Base-by-base conservation (phyloP, 1,284 basidiomycete genomes). In the Trichosporon coremiiforme region DNA sequence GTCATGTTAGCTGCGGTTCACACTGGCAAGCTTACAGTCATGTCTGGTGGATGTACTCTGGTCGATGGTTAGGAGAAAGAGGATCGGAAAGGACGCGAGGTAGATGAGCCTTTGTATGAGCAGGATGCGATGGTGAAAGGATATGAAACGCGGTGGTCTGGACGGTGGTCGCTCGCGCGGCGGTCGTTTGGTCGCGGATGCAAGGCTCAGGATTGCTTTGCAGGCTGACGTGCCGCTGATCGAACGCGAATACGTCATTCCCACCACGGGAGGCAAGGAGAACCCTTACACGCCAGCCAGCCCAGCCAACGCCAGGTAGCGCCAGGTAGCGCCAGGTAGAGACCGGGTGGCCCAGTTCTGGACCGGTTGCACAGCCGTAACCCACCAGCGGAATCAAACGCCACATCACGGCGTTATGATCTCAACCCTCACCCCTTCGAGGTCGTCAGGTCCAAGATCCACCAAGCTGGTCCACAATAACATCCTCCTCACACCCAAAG, bases 21-120 rank as follows among this genome's bases (percentile, higher is more conserved):
- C 29, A 33, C 6, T 12, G 9, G 13, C 17, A n/a, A 3, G 57
- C 73, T 71, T 64, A 74, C 73, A 33, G 73, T 74, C 73, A 74
- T 74, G 66, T 17, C 69, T 67, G 31, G 36, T 36, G 65, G 57
- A 45, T 35, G 65, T 12, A n/a, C 17, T n/a, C 10, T 41, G 10
- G 53, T 45, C 22, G 55, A 17, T 53, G 55, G 25, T 9, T 15
- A 7, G n/a, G 65, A 20, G 36, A 35, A 31, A 68, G 31, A 68
- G 31, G 66, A 65, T 22, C 9, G 38, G 13, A 64, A 31, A 38
- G 36, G 36, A 38, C 36, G 36, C 36, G 36, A 38, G 12, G 13
- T 38, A 10, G 33, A 35, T 8, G 33, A 35, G 33, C 33, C 25
- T 35, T 38, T 41, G 4, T 62, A 7, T 38, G 33, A 29, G 20